Percentiles rank a stretch among this genome's conserved stretches.
These are phyloP conservation scores for Fraxinus excelsior DNA, from an alignment of 257 asterid genomes.

Conservation along the genomic window DNA sequence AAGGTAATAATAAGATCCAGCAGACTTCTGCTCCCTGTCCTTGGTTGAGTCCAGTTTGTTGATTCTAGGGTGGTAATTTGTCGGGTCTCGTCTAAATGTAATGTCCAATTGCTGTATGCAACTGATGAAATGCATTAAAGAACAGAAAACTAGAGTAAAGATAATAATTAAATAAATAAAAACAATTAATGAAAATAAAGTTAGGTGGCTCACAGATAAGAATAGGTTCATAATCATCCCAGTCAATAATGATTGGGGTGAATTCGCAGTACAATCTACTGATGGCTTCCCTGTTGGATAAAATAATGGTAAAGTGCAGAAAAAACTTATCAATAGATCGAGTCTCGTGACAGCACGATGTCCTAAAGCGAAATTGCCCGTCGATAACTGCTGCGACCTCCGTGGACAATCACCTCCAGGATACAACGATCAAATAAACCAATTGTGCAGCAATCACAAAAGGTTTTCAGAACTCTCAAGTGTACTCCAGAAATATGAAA, in stretches of 20 bases:
- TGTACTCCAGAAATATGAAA: no score
- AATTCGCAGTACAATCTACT: conserved; percentile 81
- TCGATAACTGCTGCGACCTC: no score
- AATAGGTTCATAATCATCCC: conserved; percentile 99
- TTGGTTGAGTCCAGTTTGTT: conserved; percentile 92
- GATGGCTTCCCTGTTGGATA: conserved; percentile 86
- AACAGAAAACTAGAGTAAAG: not conserved
- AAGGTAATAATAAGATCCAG: conserved; percentile 90
- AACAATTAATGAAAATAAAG: not conserved
- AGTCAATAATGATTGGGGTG: conserved; percentile 90
- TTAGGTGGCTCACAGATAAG: conserved; percentile 71
- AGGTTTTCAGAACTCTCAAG: no score
- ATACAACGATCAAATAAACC: no score
- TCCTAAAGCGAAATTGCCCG: no score
- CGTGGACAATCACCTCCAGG: no score
- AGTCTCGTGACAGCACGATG: no score
- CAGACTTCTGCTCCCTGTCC: conserved; percentile 94
- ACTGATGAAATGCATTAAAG: not conserved
- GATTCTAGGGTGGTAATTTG: conserved; percentile 92
- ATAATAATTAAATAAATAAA: not conserved
- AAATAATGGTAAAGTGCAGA: no score
- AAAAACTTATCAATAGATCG: no score
- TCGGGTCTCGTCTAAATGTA: conserved; percentile 95
- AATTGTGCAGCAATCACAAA: no score
- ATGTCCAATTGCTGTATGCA: conserved; percentile 85